phyloP scores from a whole-genome alignment of 2,329 filamentous ascomycete genomes.

The Colletotrichum tanaceti region DNA sequence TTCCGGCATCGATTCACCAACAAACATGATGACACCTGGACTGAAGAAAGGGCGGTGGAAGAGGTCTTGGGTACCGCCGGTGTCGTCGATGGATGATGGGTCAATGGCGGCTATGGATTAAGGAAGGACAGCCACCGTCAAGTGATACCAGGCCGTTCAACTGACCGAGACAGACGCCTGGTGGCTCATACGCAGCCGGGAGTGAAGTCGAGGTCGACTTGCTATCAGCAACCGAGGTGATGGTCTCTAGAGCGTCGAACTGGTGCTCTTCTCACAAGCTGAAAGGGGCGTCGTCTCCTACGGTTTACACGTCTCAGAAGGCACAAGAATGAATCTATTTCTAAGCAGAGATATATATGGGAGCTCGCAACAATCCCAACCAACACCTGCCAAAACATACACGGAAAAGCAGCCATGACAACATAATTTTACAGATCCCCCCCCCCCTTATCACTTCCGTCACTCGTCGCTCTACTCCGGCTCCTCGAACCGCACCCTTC shows the following conservation, averaged over 20 bases:
- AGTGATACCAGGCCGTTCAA: not conserved
- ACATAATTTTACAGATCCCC: not conserved
- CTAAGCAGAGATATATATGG: not conserved
- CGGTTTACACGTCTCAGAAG: not conserved
- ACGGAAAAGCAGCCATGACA: not conserved
- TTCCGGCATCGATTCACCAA: not conserved
- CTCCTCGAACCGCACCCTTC: slow-evolving; percentile 9
- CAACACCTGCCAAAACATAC: not conserved
- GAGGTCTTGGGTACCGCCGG: not conserved
- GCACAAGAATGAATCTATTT: not conserved
- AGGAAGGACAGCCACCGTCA: not conserved
- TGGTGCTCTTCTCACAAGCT: not conserved
- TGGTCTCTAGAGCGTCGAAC: too few relatives aligned
- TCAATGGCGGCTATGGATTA: not conserved
- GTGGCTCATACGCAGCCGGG: too few relatives aligned
- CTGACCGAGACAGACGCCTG: not conserved
- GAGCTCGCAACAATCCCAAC: not conserved
- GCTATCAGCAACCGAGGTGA: not conserved
- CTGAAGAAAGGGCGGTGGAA: not conserved
- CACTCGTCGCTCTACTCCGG: not conserved
- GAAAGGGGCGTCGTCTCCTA: too few relatives aligned
- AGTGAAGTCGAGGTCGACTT: not conserved
- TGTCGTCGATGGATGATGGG: not conserved
- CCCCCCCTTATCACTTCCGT: too few relatives aligned
- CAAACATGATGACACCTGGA: too few relatives aligned